phyloP scores from a whole-genome alignment of 2,329 filamentous ascomycete species.

The Rhynchosporium agropyri region DNA sequence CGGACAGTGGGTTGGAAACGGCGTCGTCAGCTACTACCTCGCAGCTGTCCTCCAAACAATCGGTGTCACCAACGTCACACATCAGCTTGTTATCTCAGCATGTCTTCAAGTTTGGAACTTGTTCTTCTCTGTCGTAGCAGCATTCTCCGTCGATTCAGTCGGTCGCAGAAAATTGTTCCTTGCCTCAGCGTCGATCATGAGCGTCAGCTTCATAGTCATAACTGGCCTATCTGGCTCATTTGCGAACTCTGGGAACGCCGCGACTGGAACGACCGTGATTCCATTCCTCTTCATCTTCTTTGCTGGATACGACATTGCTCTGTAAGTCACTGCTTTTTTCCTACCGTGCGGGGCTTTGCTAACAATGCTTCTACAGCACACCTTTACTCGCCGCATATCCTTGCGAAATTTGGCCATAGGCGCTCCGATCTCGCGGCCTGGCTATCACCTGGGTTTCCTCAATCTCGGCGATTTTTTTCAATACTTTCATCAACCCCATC shows the following conservation, averaged over 20 bases:
- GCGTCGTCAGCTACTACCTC: slow-evolving; percentile 45
- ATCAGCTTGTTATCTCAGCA: slow-evolving; percentile 33
- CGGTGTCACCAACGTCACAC: slow-evolving; percentile 29
- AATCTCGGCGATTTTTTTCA: slow-evolving; percentile 51
- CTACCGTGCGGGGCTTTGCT: neutral
- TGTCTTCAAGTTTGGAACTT: neutral
- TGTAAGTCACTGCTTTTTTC: neutral
- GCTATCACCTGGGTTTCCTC: slow-evolving; percentile 40
- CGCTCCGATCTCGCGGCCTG: slow-evolving; percentile 43
- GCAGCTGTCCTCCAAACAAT: slow-evolving; percentile 37
- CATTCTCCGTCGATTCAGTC: slow-evolving; percentile 44
- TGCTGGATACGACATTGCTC: slow-evolving; percentile 2
- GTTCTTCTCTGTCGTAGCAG: slow-evolving; percentile 41
- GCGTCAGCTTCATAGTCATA: slow-evolving; percentile 27
- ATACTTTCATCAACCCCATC: slow-evolving; percentile 51
- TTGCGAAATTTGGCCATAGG: slow-evolving; percentile 47
- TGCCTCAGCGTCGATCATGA: slow-evolving; percentile 39
- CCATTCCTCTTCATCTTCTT: neutral
- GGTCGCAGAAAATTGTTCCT: slow-evolving; percentile 40
- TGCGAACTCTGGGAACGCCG: slow-evolving; percentile 28
- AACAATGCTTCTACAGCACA: neutral
- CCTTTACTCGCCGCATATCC: slow-evolving; percentile 30
- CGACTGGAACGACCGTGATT: slow-evolving; percentile 23
- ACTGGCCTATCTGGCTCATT: slow-evolving; percentile 13
- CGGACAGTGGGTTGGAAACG: slow-evolving; percentile 39